Percentiles rank a stretch among this genome's conserved stretches.
Evolutionary conservation across 75 land plant species (phyloP).

Genomic region (Picea sitchensis): DNA sequence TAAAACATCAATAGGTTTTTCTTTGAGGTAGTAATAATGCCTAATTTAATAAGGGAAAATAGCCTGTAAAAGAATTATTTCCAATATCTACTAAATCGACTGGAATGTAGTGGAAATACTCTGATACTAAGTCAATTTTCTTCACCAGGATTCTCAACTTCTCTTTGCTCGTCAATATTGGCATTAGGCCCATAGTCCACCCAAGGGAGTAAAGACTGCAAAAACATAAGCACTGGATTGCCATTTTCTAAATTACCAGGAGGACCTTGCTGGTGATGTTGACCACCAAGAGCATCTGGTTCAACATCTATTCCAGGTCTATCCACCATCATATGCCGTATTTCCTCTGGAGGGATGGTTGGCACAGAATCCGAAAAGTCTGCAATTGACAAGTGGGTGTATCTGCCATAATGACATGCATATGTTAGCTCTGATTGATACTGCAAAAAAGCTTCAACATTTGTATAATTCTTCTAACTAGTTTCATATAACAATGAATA

Average conservation of each 20-base stretch:
- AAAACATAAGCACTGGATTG: conserved; percentile 42
- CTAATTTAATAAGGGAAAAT: too few species aligned
- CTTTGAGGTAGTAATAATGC: too few species aligned
- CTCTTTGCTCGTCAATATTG: conserved; percentile 22
- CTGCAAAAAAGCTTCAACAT: background rate
- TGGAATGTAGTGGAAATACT: too few species aligned
- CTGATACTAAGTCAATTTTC: background rate
- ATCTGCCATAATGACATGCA: conserved; percentile 38
- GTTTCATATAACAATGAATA: background rate
- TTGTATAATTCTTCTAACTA: background rate
- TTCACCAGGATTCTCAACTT: conserved; percentile 13
- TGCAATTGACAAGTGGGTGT: conserved; percentile 67
- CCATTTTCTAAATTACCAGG: conserved; percentile 50
- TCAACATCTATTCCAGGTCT: conserved; percentile 25
- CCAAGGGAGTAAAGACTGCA: conserved; percentile 87
- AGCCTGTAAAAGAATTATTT: too few species aligned
- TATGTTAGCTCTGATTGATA: background rate
- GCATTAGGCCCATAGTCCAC: conserved; percentile 46
- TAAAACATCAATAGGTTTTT: too few species aligned
- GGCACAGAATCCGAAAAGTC: conserved; percentile 86
- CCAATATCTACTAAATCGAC: too few species aligned
- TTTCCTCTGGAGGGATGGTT: conserved; percentile 80
- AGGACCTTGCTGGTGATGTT: conserved; percentile 13
- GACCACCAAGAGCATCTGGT: conserved; percentile 13
- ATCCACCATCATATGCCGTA: conserved; percentile 54